phyloP scores from a whole-genome alignment of 1,284 basidiomycete species.

The Cryptococcus sp. region DNA sequence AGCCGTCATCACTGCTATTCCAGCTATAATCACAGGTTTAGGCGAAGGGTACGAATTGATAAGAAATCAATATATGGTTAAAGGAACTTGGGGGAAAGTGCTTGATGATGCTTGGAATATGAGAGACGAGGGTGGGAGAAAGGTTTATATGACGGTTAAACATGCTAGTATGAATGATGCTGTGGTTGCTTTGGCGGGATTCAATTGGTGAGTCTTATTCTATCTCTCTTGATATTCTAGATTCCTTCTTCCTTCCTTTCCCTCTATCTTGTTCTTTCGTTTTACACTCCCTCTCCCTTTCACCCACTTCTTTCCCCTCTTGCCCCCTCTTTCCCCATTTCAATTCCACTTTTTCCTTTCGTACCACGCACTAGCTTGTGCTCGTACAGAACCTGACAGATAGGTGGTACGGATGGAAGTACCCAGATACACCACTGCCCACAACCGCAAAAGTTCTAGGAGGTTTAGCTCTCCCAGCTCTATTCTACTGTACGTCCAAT shows the following conservation, averaged over 20 bases:
- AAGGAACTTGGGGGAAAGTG: slow-evolving; percentile 16
- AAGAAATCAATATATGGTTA: slow-evolving; percentile 21
- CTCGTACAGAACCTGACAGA: neutral
- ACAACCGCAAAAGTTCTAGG: slow-evolving; percentile 15
- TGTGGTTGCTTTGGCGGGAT: slow-evolving; percentile 31
- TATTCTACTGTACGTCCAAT: slow-evolving; percentile 30
- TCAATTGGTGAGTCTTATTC: slow-evolving; percentile 26
- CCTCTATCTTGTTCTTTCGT: neutral
- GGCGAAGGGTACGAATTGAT: slow-evolving; percentile 36
- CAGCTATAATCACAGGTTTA: slow-evolving; percentile 32
- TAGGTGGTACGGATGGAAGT: slow-evolving; percentile 26
- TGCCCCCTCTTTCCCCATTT: too few species aligned
- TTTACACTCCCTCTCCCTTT: too few species aligned
- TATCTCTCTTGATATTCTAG: neutral
- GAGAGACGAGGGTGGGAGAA: slow-evolving; percentile 27
- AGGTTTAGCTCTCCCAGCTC: slow-evolving; percentile 25
- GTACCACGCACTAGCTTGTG: too few species aligned
- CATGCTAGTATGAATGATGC: slow-evolving; percentile 38
- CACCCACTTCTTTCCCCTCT: neutral
- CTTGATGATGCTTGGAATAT: slow-evolving; percentile 20
- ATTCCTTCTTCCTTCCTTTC: neutral
- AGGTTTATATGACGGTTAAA: slow-evolving; percentile 35
- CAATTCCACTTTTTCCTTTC: too few species aligned
- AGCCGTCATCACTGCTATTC: slow-evolving; percentile 27
- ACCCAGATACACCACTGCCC: slow-evolving; percentile 22